Evolutionary conservation across 208 protist species (phyloP).

Genomic region (Acanthamoeba castellanii): DNA sequence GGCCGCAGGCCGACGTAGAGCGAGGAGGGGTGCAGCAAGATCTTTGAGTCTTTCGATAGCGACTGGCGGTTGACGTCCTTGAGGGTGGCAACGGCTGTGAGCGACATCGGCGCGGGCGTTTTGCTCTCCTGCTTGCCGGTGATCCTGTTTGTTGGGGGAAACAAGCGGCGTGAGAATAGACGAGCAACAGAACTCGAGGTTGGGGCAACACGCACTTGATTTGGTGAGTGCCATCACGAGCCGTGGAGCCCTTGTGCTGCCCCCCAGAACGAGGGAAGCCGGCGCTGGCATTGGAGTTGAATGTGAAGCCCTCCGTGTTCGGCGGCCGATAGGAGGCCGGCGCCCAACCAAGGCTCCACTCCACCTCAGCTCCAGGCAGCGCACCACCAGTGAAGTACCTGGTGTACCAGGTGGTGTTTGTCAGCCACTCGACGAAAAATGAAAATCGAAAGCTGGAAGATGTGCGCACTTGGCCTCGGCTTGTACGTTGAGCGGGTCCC

Average conservation of each 20-base stretch:
- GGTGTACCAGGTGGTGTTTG: neutral
- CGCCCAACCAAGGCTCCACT: neutral
- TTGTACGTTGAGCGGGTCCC: neutral
- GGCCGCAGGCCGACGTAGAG: constrained; percentile 47
- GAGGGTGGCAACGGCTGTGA: neutral
- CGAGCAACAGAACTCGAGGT: neutral
- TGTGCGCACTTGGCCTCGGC: constrained; percentile 28
- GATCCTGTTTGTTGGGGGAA: neutral
- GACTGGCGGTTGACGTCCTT: constrained; percentile 46
- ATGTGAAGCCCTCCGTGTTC: neutral
- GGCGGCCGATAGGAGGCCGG: constrained; percentile 28
- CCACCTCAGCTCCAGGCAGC: neutral
- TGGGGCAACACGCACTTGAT: neutral
- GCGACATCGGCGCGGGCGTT: neutral
- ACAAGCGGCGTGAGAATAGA: neutral
- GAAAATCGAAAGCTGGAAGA: no score
- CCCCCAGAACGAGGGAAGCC: neutral
- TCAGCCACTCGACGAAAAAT: neutral
- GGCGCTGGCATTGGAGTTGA: neutral
- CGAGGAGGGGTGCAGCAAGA: constrained; percentile 33
- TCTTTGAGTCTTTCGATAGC: neutral
- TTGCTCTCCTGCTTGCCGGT: neutral
- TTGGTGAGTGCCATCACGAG: neutral
- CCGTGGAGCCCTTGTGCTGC: neutral
- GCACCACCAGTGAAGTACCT: constrained; percentile 52